Conservation (phyloP, 2,329 filamentous ascomycete species). For the Calonectria henricotiae region DNA sequence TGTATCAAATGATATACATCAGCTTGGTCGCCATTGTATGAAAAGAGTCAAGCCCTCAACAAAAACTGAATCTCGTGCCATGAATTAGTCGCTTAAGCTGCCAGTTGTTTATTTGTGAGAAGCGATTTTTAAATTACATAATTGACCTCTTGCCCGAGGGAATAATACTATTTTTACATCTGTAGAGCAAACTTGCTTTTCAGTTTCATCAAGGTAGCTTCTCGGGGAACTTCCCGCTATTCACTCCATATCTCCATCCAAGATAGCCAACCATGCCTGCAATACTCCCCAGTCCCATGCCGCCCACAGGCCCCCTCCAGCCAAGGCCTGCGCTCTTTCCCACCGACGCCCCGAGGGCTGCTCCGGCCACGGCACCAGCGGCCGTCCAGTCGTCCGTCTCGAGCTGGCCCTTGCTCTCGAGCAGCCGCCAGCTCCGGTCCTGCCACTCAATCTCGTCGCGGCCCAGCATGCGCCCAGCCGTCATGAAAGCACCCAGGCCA, state of each 20-base stretch:
- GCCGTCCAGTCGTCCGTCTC: slow-evolving; percentile 72
- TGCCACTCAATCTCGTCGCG: slow-evolving; percentile 75
- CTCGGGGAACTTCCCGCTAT: slow-evolving; percentile 61
- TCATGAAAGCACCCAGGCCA: slow-evolving; percentile 62
- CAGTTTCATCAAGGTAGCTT: slow-evolving; percentile 37
- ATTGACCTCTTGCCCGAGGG: background rate
- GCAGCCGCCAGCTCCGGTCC: slow-evolving; percentile 75
- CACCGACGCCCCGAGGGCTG: slow-evolving; percentile 55
- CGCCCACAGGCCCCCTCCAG: slow-evolving; percentile 63
- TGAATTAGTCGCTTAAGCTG: no score
- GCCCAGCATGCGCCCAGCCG: slow-evolving; percentile 69
- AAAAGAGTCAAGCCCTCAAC: no score
- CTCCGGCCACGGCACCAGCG: slow-evolving; percentile 60
- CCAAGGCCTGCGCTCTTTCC: slow-evolving; percentile 52
- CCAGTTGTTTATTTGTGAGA: background rate
- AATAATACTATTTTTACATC: slow-evolving; percentile 12
- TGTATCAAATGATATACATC: no score
- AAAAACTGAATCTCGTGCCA: no score
- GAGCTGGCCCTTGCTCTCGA: slow-evolving; percentile 72
- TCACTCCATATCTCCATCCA: slow-evolving; percentile 67
- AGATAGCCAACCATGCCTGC: slow-evolving; percentile 67
- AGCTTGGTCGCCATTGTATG: no score
- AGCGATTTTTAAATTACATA: background rate
- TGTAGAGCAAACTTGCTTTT: background rate
- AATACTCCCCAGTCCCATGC: slow-evolving; percentile 66